Conservation (phyloP, 768 basidiomycete species). For the Mycena alexandri region DNA sequence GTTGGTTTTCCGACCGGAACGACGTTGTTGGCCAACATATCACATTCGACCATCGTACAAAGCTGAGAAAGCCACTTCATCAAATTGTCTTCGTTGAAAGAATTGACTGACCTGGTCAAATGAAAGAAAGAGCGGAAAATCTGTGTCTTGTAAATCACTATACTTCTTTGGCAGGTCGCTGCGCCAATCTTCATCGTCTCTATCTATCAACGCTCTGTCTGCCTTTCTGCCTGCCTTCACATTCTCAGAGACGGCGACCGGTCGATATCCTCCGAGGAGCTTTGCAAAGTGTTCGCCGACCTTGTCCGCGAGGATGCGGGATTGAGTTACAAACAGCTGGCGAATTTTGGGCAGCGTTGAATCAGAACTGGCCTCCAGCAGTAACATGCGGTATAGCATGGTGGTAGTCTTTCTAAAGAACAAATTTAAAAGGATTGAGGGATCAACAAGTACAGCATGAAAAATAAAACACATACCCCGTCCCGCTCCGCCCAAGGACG, state of each 20-base stretch:
- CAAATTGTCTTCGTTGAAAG: neutral
- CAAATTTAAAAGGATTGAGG: neutral
- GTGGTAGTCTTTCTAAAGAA: conserved; percentile 24
- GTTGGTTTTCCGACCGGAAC: neutral
- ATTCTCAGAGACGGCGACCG: conserved; percentile 19
- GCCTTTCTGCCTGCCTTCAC: conserved; percentile 30
- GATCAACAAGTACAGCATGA: neutral
- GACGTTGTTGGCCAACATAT: conserved; percentile 17
- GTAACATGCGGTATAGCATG: conserved; percentile 26
- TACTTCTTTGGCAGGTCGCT: conserved; percentile 64
- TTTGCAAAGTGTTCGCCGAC: conserved; percentile 63
- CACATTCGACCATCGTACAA: conserved; percentile 29
- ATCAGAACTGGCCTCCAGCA: conserved; percentile 20
- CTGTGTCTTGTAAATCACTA: conserved; percentile 66
- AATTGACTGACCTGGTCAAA: conserved; percentile 66
- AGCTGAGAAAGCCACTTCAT: too few relatives aligned
- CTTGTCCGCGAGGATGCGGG: conserved; percentile 58
- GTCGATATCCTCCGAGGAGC: conserved; percentile 40
- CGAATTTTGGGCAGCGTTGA: conserved; percentile 50
- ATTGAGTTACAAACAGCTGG: conserved; percentile 67
- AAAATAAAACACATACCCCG: conserved; percentile 51
- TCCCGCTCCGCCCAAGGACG: conserved; percentile 64
- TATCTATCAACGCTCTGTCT: conserved; percentile 47
- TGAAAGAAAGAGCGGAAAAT: conserved; percentile 81
- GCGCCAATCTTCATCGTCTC: conserved; percentile 59